Base-by-base conservation (phyloP, 2,329 filamentous ascomycete genomes). In the Diaporthe sp. region DNA sequence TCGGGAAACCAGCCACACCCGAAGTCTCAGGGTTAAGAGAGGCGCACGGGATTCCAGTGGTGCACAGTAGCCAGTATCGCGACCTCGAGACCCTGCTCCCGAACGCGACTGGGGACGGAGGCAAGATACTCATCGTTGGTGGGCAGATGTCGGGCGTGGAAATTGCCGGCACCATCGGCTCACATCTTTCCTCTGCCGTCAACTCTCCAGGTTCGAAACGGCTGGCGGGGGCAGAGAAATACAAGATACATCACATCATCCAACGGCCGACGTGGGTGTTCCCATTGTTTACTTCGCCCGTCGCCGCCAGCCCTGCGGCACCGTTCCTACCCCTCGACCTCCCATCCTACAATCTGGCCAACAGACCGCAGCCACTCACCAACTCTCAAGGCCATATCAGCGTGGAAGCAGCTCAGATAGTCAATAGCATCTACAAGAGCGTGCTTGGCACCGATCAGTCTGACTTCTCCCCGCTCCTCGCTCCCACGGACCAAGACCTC, bases 61-160 rank as follows among this genome's bases (percentile, higher is more conserved):
- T 94, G 0, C 94, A 96, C 82, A 95, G 93, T 83, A 93, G 93
- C 65, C 84, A 88, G 39, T 92, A 95, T 71, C 87, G 92, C 4
- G 86, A 89, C 72, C 82, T 94, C 2, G 79, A 87, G 39, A 82
- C 81, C 12, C 82, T 93, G 3, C 79, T 93, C 1, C 84, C 83
- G 0, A 80, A 83, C 28, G 79, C 83, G 0, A 81, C 84, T 15
- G 68, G 74, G 6, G 79, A 80, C 0, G 86, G 87, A 1, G 89
- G 90, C 25, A 94, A 92, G 80, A 91, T 97, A 22, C 86, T 95
- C 1, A 87, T 97, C 0, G 90, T 95, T 1, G 95, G 95, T 0
- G 94, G 94, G 0, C 94, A 95, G 79, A 95, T 97, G 89, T 96
- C 94, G 2, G 94, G 94, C 0, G 90, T 94, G 7, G 95, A 97